phyloP scores from a whole-genome alignment of 768 basidiomycete species.

The Epithele typhae region DNA sequence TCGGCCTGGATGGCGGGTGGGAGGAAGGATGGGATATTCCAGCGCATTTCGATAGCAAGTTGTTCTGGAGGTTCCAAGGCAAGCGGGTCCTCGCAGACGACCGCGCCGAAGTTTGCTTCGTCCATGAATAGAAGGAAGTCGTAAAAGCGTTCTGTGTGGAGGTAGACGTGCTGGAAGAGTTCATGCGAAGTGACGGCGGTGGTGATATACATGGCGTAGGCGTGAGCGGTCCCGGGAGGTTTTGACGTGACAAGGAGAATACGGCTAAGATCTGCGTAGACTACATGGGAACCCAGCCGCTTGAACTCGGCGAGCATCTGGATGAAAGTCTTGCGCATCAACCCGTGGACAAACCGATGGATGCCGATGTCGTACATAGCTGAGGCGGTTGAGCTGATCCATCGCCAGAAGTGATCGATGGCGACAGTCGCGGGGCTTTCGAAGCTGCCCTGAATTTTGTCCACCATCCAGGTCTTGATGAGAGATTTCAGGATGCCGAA shows the following conservation, averaged over 20 bases:
- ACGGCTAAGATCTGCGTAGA: slow-evolving; percentile 90
- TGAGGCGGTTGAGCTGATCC: slow-evolving; percentile 84
- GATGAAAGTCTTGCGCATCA: slow-evolving; percentile 98
- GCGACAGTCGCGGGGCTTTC: slow-evolving; percentile 64
- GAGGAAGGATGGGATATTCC: slow-evolving; percentile 91
- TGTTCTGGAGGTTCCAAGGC: slow-evolving; percentile 66
- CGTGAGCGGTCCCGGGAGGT: slow-evolving; percentile 91
- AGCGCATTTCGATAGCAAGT: slow-evolving; percentile 74
- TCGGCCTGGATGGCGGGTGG: slow-evolving; percentile 77
- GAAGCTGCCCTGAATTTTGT: slow-evolving; percentile 69
- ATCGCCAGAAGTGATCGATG: slow-evolving; percentile 96
- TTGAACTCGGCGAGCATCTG: slow-evolving; percentile 96
- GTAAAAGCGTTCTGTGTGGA: slow-evolving; percentile 85
- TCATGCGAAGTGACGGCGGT: slow-evolving; percentile 93
- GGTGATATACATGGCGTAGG: slow-evolving; percentile 93
- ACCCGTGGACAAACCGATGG: slow-evolving; percentile 87
- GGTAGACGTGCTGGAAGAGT: slow-evolving; percentile 88
- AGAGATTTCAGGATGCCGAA: slow-evolving; percentile 83
- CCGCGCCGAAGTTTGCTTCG: slow-evolving; percentile 83
- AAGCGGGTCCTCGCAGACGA: slow-evolving; percentile 78
- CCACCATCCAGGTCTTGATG: slow-evolving; percentile 88
- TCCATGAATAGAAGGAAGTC: slow-evolving; percentile 97
- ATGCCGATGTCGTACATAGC: slow-evolving; percentile 90
- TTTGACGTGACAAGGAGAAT: slow-evolving; percentile 92
- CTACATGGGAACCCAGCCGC: slow-evolving; percentile 86